Evolutionary conservation across 305 asterid species (phyloP), one percentile per base, ranked within the genome.

Genomic region (Ruellia speciosa): DNA sequence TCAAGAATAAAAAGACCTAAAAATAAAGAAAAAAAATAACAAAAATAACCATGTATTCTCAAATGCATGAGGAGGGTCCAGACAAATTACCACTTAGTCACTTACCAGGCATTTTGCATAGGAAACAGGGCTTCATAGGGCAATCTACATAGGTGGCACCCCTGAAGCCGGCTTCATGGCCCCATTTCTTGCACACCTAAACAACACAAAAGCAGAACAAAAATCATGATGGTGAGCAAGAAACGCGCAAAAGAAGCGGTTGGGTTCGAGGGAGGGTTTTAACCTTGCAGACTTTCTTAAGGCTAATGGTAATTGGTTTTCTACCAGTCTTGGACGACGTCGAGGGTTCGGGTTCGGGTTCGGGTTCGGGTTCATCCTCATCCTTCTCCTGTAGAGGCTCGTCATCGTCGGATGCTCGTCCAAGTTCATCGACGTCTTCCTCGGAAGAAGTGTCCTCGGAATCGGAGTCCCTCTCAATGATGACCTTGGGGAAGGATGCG

Each of bases 111-210:
- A 74, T 67, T 78, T 92, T 92, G 81, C 99, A 92, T 41, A 92
- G 94, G 67, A 88, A 92, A 75, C 99, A 92, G 3, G 99, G 99
- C 71, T 92, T 92, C 99, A 92, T 92, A 0, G 99, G 99, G 72
- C 99, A 92, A 67, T 92, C 99, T 68, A 92, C 77, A 75, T 92
- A 92, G 10, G 95, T 88, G 6, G 99, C 99, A 20, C 99, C 99
- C 68, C 65, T 80, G 64, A 92, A 92, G 49, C 99, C 99, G 37
- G 99, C 95, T 73, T 88, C 94, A 70, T 92, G 99, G 34, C 99
- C 99, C 52, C 90, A 79, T 73, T 74, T 78, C 77, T 92, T 92
- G 75, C 99, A 92, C 53, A 92, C 99, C 99, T 92, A 66, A 60
- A 49, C 61, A 66, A 24, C 31, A 3, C 60, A 18, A 16, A 28